A percentile compares a stretch with the other conserved stretches of the same genome.
Conservation (phyloP, 169 alveolate genomes). For the Perkinsus chesapeaki region DNA sequence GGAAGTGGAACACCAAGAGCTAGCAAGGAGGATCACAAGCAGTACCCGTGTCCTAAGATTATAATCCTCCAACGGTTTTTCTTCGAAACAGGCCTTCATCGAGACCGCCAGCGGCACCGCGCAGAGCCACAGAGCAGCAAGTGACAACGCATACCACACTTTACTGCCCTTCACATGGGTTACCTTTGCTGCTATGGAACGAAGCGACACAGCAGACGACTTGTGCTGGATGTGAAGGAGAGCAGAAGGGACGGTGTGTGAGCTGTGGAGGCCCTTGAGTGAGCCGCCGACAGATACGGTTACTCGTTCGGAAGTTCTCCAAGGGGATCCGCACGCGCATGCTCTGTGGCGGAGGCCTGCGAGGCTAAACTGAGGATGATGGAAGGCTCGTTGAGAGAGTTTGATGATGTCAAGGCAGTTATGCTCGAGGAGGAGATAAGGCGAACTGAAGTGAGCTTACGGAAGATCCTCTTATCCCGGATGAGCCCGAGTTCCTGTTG, state of each 20-base stretch:
- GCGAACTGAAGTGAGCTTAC: background rate
- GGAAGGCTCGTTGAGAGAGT: background rate
- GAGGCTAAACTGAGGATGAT: background rate
- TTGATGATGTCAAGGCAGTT: background rate
- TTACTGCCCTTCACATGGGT: background rate
- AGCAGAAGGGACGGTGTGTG: background rate
- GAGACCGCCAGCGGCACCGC: background rate
- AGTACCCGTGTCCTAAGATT: background rate
- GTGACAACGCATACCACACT: too few species aligned
- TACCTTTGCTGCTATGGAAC: background rate
- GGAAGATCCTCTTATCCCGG: background rate
- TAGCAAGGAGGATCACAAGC: background rate
- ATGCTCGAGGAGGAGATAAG: background rate
- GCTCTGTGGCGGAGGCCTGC: background rate
- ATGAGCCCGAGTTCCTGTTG: too few species aligned
- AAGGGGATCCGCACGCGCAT: background rate
- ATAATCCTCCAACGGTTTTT: background rate
- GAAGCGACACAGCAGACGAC: background rate
- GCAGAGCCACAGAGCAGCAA: background rate
- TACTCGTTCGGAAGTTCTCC: background rate
- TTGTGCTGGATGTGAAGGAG: background rate
- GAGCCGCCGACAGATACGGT: background rate
- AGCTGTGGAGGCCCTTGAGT: background rate
- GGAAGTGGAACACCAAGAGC: too few species aligned
- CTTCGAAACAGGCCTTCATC: background rate